phyloP scores from a whole-genome alignment of 768 basidiomycete genomes.

The Sutorius australiensis region DNA sequence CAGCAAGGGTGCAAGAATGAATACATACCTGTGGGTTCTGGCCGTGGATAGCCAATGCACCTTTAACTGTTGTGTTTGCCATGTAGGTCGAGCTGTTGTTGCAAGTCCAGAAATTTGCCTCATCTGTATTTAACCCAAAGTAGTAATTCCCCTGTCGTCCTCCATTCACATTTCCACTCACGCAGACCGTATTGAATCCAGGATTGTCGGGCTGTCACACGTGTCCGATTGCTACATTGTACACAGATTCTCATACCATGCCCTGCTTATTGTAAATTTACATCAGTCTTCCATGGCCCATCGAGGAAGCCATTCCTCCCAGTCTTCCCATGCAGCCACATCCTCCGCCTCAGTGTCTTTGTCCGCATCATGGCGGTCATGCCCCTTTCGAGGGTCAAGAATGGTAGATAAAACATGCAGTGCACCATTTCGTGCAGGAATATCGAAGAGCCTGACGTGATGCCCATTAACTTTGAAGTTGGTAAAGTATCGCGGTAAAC shows the following conservation, averaged over 20 bases:
- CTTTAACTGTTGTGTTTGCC: conserved; percentile 91
- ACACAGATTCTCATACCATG: not conserved
- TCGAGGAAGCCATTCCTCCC: conserved; percentile 15
- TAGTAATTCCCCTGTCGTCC: not conserved
- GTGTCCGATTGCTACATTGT: too few species aligned
- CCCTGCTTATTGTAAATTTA: not conserved
- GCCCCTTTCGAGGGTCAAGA: conserved; percentile 12
- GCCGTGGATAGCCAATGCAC: conserved; percentile 89
- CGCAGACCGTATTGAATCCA: too few species aligned
- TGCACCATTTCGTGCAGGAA: conserved; percentile 14
- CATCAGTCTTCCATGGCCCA: conserved; percentile 11
- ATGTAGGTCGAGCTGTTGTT: conserved; percentile 39
- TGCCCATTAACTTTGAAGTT: conserved; percentile 9
- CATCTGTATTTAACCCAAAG: not conserved
- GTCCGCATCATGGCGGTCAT: not conserved
- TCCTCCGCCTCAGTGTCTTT: not conserved
- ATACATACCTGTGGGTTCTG: conserved; percentile 88
- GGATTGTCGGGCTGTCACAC: too few species aligned
- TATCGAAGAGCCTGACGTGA: conserved; percentile 5
- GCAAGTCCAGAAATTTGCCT: conserved; percentile 14
- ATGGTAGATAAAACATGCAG: conserved; percentile 10
- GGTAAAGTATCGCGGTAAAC: conserved; percentile 6
- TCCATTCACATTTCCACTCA: not conserved
- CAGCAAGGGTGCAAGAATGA: not conserved
- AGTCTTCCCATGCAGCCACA: conserved; percentile 6